Evolutionary conservation across 2,329 filamentous ascomycete genomes (phyloP).

Genomic region (Rhytidhysteron rufulum): DNA sequence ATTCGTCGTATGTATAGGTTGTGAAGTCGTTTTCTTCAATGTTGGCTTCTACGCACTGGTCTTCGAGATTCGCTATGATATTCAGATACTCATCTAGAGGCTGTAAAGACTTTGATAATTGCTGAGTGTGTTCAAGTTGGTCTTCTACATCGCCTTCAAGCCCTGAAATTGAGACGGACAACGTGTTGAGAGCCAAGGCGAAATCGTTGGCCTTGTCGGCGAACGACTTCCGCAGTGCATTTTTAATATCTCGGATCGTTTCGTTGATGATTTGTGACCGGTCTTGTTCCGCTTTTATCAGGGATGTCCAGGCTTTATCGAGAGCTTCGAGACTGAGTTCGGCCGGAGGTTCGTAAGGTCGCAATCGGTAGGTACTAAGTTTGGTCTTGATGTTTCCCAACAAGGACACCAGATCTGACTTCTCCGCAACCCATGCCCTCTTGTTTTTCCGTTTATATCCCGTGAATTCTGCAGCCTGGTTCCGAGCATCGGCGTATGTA

Average conservation of each 20-base stretch:
- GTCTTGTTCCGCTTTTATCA: slow-evolving; percentile 81
- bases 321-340: slow-evolving; percentile 79
- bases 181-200: slow-evolving; percentile 87
- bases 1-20: slow-evolving; percentile 97
- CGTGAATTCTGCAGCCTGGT: slow-evolving; percentile 75
- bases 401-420: slow-evolving; percentile 88
- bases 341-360: slow-evolving; percentile 83
- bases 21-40: slow-evolving; percentile 99
- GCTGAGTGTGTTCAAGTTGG: slow-evolving; percentile 81
- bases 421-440: slow-evolving; percentile 94
- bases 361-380: slow-evolving; percentile 85
- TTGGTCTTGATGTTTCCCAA: slow-evolving; percentile 99
- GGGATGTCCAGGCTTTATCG: slow-evolving; percentile 73
- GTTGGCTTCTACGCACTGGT: slow-evolving; percentile 90
- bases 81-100: slow-evolving; percentile 89
- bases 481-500: slow-evolving; percentile 88
- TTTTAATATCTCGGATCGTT: slow-evolving; percentile 98
- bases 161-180: slow-evolving; percentile 93
- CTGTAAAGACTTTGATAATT: slow-evolving; percentile 77
- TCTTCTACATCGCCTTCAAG: slow-evolving; percentile 96
- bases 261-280: slow-evolving; percentile 95
- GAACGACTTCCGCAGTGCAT: slow-evolving; percentile 84
- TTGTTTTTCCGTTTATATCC: slow-evolving; percentile 90
- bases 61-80: slow-evolving; percentile 79
- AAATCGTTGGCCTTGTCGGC: slow-evolving; percentile 99